Evolutionary conservation across 441 rosid species (phyloP), one percentile per base, ranked within the genome.

Genomic region (Oxalis stricta): DNA sequence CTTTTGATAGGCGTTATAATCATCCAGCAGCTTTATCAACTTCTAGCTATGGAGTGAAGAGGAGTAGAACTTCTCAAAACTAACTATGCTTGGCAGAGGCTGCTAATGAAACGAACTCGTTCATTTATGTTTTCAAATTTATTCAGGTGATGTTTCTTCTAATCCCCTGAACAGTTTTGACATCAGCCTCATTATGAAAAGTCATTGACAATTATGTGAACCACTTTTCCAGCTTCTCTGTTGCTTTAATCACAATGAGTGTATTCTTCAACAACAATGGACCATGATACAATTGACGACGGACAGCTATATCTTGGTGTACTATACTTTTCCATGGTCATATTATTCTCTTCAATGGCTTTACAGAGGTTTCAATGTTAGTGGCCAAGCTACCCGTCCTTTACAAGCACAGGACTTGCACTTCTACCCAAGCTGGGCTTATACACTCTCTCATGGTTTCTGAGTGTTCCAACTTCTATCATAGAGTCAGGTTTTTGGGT

Each of bases 401-500:
- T 41, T 89, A 89, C 82, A 89, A 84, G 86, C 97, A 89, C 30
- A 65, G 97, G 94, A 82, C 65, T 63, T 89, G 71, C 85, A 63
- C 56, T 89, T 84, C 66, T 89, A 89, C 44, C 95, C 97, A 8
- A 74, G 82, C 59, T 89, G 97, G 95, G 94, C 64, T 46, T 89
- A 84, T 47, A 82, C 95, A 16, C 48, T 89, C 52, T 94, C 63
- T 86, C 95, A 29, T 89, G 95, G 95, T 44, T 70, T 46, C 58
- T 89, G 46, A 89, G 94, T 46, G 68, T 84, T 45, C 95, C 97
- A 46, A 84, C 75, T 55, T 89, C 97, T 13, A 61, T 89, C 26
- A 70, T 77, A 23, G 97, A 89, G 62, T 79, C 95, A 59, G 94
- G 80, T 47, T 70, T 85, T 48, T 89, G 97, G 97, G 97, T 89